phyloP scores from a whole-genome alignment of 176 grass and related monocot genomes.

The Ampelocalamus luodianensis region DNA sequence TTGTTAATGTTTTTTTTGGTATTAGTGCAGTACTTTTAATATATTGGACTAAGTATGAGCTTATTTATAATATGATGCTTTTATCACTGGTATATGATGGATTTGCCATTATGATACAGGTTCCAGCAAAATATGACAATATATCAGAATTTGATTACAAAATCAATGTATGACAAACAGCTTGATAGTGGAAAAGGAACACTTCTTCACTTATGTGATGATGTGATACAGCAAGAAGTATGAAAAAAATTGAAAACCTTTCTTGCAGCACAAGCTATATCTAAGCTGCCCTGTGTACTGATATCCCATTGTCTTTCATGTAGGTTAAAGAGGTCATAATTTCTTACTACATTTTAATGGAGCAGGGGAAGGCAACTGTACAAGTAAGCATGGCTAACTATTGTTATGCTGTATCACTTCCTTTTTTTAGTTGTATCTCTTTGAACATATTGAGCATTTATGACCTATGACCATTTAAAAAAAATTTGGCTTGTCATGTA shows the following conservation, averaged over 20 bases:
- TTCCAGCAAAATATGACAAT: conserved; percentile 87
- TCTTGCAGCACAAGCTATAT: conserved; percentile 20
- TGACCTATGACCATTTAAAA: not conserved
- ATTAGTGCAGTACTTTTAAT: not conserved
- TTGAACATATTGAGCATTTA: conserved; percentile 5
- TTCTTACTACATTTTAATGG: conserved; percentile 87
- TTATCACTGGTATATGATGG: conserved; percentile 17
- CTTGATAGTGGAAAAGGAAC: conserved; percentile 97
- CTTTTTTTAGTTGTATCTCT: not conserved
- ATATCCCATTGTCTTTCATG: conserved; percentile 6
- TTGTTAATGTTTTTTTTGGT: conserved; percentile 8
- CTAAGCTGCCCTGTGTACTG: conserved; percentile 2
- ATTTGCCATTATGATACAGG: conserved; percentile 56
- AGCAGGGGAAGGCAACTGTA: conserved; percentile 71
- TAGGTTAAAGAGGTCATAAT: conserved; percentile 95
- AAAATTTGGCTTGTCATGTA: not conserved
- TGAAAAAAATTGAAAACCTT: conserved; percentile 31
- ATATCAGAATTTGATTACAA: conserved; percentile 91
- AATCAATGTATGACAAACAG: conserved; percentile 98
- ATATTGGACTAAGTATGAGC: conserved; percentile 27
- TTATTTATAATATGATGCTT: conserved; percentile 15
- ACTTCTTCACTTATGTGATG: conserved; percentile 93
- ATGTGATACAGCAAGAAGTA: conserved; percentile 96
- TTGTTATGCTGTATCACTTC: not conserved
- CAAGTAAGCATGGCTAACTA: conserved; percentile 48